These are phyloP conservation scores for Cladorrhinum sp. DNA, from an alignment of 2,329 filamentous ascomycete species.

Conservation along the genomic window DNA sequence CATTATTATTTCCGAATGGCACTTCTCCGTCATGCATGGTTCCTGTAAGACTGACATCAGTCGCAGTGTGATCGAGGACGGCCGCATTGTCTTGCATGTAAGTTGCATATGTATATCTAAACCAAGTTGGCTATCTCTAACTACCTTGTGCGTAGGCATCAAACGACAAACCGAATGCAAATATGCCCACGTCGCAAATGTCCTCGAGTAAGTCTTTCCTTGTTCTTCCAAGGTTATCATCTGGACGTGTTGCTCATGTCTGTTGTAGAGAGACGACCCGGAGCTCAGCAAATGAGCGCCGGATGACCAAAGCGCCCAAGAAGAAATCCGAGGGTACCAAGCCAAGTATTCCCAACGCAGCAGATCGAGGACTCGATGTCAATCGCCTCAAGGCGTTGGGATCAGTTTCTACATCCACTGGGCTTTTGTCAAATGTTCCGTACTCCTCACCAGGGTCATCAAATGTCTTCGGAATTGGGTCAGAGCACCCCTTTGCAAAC, in stretches of 20 bases:
- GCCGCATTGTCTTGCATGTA: slow-evolving; percentile 65
- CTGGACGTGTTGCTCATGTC: slow-evolving; percentile 11
- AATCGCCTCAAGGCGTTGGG: slow-evolving; percentile 48
- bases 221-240: neutral
- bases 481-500: slow-evolving; percentile 76
- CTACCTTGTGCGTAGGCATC: slow-evolving; percentile 50
- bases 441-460: slow-evolving; percentile 68
- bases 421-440: slow-evolving; percentile 68
- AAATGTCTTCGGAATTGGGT: slow-evolving; percentile 77
- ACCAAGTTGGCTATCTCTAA: slow-evolving; percentile 18
- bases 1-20: neutral
- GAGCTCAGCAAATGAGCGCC: slow-evolving; percentile 49
- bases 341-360: slow-evolving; percentile 51
- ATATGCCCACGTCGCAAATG: slow-evolving; percentile 73
- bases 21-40: neutral
- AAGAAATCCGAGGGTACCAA: slow-evolving; percentile 46
- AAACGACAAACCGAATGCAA: slow-evolving; percentile 73
- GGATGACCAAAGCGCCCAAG: slow-evolving; percentile 57
- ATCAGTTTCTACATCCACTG: slow-evolving; percentile 54
- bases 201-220: slow-evolving; percentile 61
- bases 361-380: slow-evolving; percentile 49
- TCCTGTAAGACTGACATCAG: neutral
- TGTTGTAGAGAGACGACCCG: slow-evolving; percentile 54
- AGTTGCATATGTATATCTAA: slow-evolving; percentile 30
- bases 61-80: slow-evolving; percentile 69